Conservation (phyloP, 371 early-diverging fungal species). For the Apophysomyces sp. region DNA sequence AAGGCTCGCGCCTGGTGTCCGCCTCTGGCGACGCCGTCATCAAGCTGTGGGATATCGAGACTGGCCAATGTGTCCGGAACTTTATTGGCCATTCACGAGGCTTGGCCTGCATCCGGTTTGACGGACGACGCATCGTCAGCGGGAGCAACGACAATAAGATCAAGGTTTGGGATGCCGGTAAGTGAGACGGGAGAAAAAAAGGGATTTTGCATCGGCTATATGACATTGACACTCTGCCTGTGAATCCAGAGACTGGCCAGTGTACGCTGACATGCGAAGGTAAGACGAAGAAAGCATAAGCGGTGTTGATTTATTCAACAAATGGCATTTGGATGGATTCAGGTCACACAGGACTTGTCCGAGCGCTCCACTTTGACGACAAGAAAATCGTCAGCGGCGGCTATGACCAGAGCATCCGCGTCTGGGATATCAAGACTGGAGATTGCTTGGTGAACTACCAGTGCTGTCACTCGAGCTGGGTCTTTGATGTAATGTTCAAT, state of each 20-base stretch:
- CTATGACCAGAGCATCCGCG: slow-evolving; percentile 94
- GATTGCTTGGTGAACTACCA: slow-evolving; percentile 53
- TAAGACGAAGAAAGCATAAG: not conserved
- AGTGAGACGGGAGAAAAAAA: too few species aligned
- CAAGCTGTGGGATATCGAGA: slow-evolving; percentile 83
- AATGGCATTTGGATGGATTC: slow-evolving; percentile 25
- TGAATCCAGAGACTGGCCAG: slow-evolving; percentile 61
- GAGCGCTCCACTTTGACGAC: slow-evolving; percentile 79
- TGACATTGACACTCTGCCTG: too few species aligned
- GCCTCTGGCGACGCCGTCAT: slow-evolving; percentile 87
- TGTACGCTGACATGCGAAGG: slow-evolving; percentile 57
- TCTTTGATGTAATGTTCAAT: slow-evolving; percentile 91
- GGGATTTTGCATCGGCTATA: too few species aligned
- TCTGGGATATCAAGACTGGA: slow-evolving; percentile 77
- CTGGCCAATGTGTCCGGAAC: slow-evolving; percentile 64
- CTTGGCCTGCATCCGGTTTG: slow-evolving; percentile 91
- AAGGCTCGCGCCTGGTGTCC: slow-evolving; percentile 68
- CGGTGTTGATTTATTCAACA: too few species aligned
- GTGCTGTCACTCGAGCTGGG: slow-evolving; percentile 85
- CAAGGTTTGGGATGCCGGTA: slow-evolving; percentile 86
- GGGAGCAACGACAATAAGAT: slow-evolving; percentile 94
- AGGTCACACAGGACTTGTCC: slow-evolving; percentile 90
- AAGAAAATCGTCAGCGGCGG: slow-evolving; percentile 51
- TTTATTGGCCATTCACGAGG: slow-evolving; percentile 80
- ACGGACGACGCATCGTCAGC: slow-evolving; percentile 83